phyloP scores from a whole-genome alignment of 2,329 filamentous ascomycete genomes.

The Penicillium sp. region DNA sequence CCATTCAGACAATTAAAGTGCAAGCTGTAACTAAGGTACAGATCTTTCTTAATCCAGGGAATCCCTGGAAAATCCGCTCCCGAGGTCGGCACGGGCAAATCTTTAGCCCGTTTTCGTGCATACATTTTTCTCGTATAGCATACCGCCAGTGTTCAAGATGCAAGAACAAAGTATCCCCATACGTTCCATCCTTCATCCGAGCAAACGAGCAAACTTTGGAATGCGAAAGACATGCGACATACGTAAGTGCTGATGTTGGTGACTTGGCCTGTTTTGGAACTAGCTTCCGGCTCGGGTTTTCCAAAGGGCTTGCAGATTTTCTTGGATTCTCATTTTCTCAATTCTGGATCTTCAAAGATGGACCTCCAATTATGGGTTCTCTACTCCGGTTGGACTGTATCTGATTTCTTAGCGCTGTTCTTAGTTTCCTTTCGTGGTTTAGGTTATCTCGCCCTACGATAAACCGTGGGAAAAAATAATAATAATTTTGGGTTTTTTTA shows the following conservation, averaged over 20 bases:
- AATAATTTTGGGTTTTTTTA: neutral
- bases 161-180: neutral
- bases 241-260: constrained; percentile 30
- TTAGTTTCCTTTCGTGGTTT: neutral
- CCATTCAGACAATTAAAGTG: neutral
- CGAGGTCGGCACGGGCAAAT: constrained; percentile 11
- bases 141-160: too few species aligned
- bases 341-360: neutral
- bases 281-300: constrained; percentile 18
- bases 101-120: constrained; percentile 4
- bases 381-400: neutral
- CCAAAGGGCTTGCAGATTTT: neutral
- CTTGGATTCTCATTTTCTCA: neutral
- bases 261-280: constrained; percentile 17
- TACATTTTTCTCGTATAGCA: too few species aligned
- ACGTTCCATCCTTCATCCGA: neutral
- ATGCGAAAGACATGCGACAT: constrained; percentile 13
- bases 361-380: neutral
- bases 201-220: neutral
- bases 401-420: neutral
- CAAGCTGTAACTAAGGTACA: neutral
- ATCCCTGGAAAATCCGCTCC: neutral
- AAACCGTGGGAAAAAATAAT: neutral
- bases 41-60: neutral
- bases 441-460: constrained; percentile 8